A percentile compares a stretch with the other conserved stretches of the same genome.
Evolutionary conservation across 805 yeast genomes (phyloP).

Genomic region (Yarrowia phangngaensis): DNA sequence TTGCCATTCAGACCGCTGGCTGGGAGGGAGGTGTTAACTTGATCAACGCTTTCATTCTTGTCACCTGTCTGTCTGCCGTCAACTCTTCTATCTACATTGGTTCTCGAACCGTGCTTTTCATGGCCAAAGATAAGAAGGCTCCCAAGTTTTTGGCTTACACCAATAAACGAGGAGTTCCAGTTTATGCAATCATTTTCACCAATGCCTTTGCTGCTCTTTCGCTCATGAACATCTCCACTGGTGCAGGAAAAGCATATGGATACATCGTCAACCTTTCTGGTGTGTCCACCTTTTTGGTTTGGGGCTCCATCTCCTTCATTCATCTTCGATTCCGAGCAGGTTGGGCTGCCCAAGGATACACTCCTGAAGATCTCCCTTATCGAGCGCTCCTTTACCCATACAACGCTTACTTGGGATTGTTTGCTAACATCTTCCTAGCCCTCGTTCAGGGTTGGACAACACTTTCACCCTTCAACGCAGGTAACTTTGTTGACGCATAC

Average conservation of each 20-base stretch:
- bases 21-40: constrained; percentile 52
- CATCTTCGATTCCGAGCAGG: constrained; percentile 57
- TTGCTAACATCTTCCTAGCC: constrained; percentile 51
- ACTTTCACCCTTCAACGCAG: constrained; percentile 57
- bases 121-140: constrained; percentile 60
- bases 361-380: constrained; percentile 51
- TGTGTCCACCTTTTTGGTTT: constrained; percentile 62
- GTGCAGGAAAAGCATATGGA: constrained; percentile 56
- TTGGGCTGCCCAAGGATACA: constrained; percentile 45
- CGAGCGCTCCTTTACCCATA: constrained; percentile 51
- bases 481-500: constrained; percentile 56
- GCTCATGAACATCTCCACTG: constrained; percentile 54
- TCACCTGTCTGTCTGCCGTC: constrained; percentile 65
- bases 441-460: constrained; percentile 65
- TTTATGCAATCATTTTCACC: constrained; percentile 52
- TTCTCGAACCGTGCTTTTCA: constrained; percentile 60
- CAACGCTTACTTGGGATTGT: constrained; percentile 49
- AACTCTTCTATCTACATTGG: constrained; percentile 68
- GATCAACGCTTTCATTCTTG: constrained; percentile 57
- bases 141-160: constrained; percentile 53
- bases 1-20: constrained; percentile 51
- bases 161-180: constrained; percentile 61
- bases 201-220: constrained; percentile 55
- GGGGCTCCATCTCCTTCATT: constrained; percentile 57
- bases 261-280: constrained; percentile 63